phyloP scores from a whole-genome alignment of 192 early-diverging fungal genomes.

The Kickxella alabastrina region DNA sequence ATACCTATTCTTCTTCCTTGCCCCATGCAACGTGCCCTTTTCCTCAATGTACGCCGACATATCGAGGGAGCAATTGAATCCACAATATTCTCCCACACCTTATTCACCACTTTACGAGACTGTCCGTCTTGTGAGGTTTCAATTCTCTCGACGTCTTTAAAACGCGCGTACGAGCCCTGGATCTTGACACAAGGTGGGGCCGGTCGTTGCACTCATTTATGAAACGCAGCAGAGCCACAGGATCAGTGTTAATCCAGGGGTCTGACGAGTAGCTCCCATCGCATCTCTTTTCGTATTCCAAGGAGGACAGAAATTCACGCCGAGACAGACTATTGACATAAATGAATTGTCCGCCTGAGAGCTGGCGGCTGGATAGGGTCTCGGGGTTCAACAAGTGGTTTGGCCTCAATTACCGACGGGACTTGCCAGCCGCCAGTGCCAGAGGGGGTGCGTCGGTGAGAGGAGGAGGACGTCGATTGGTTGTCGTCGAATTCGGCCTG shows the following conservation, averaged over 20 bases:
- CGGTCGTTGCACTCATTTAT: slow-evolving; percentile 38
- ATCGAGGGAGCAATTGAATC: slow-evolving; percentile 38
- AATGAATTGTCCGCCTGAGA: no score
- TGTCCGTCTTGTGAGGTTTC: slow-evolving; percentile 8
- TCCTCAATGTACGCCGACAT: slow-evolving; percentile 44
- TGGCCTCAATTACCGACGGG: slow-evolving; percentile 22
- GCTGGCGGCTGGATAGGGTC: background rate
- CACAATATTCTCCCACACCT: slow-evolving; percentile 21
- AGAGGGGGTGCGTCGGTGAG: background rate
- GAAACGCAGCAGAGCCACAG: slow-evolving; percentile 25
- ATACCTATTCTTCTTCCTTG: slow-evolving; percentile 8
- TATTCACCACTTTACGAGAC: slow-evolving; percentile 1
- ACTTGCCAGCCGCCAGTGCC: no score
- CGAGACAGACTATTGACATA: slow-evolving; percentile 10
- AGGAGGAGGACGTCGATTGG: background rate
- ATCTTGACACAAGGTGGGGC: slow-evolving; percentile 35
- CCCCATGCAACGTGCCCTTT: slow-evolving; percentile 30
- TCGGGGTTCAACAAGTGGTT: background rate
- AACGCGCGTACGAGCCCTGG: slow-evolving; percentile 26
- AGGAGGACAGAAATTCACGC: slow-evolving; percentile 36
- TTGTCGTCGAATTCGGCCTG: slow-evolving; percentile 2
- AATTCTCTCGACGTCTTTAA: slow-evolving; percentile 2
- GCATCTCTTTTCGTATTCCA: slow-evolving; percentile 39
- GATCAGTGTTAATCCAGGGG: slow-evolving; percentile 38
- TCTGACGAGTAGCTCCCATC: slow-evolving; percentile 43